Evolutionary conservation across 2,329 filamentous ascomycete genomes (phyloP), one percentile per base, ranked within the genome.

Genomic region (Fusarium foetens): DNA sequence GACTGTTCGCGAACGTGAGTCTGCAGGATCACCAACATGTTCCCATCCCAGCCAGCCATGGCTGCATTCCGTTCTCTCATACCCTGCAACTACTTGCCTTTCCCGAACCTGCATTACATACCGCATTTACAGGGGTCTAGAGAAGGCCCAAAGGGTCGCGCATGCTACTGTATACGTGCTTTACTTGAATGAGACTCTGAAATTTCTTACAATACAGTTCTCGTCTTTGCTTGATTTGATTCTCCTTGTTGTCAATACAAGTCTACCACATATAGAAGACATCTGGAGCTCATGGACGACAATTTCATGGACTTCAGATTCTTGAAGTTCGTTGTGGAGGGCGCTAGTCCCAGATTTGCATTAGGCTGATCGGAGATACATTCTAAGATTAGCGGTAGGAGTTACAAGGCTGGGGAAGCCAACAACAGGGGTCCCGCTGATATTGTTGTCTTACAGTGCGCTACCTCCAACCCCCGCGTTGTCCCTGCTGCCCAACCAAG

Each of bases 211-310:
- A 41, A n/a, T 36, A 21, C 36, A 10, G 3, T 39, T 38, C 38
- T 39, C 0, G 9, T 13, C 38, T 21, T 14, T 5, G 5, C 12
- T 10, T 9, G 6, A 5, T 0, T 14, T 6, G 1, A 17, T 42
- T 3, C 8, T 25, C 14, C 9, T 43, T 8, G 5, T 17, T 25
- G 6, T 17, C 2, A 11, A 0, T 25, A 42, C 14, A 17, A 25
- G 6, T 11, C 4, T 17, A 5, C 8, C 14, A 16, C n/a, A 41
- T 4, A 25, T 10, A 11, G 2, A 42, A 7, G 7, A 8, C 39
- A 11, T 42, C n/a, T 17, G 9, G 8, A 42, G 14, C 7, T 42
- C 41, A 8, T 17, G 6, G 8, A 6, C 41, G 11, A 0, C 9
- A 5, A 42, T 0, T 17, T 42, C n/a, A 17, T 17, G 2, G 11